phyloP scores from a whole-genome alignment of 73 alveolate genomes.

The Tetrahymena malaccensis region DNA sequence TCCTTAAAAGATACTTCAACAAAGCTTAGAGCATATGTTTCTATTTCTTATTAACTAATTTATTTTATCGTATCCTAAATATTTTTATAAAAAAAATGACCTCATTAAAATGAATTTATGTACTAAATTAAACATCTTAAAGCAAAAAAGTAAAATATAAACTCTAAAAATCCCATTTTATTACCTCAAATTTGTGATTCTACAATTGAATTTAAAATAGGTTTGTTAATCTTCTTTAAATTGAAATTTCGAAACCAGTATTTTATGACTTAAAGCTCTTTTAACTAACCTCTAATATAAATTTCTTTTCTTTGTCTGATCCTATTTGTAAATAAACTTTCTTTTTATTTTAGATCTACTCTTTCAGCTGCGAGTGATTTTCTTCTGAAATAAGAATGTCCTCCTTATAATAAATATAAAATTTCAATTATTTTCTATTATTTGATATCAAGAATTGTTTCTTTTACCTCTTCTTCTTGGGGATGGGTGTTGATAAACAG shows the following conservation, averaged over 20 bases:
- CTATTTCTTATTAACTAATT: neutral
- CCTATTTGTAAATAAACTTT: neutral
- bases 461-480: neutral
- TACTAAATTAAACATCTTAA: too few species aligned
- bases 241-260: neutral
- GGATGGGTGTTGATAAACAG: neutral
- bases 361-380: neutral
- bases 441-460: neutral
- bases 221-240: neutral
- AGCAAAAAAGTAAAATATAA: neutral
- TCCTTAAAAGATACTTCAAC: neutral
- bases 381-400: neutral
- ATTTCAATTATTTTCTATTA: too few species aligned
- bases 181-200: neutral
- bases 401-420: neutral
- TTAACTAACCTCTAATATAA: neutral
- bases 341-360: neutral
- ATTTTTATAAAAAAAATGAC: neutral
- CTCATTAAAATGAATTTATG: neutral
- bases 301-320: neutral
- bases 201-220: neutral
- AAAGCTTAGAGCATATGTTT: neutral
- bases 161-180: neutral
- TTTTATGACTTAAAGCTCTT: neutral
- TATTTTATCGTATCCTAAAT: neutral